phyloP scores from a whole-genome alignment of 495 filamentous ascomycete genomes.

The Penicillium cosmopolitanum region DNA sequence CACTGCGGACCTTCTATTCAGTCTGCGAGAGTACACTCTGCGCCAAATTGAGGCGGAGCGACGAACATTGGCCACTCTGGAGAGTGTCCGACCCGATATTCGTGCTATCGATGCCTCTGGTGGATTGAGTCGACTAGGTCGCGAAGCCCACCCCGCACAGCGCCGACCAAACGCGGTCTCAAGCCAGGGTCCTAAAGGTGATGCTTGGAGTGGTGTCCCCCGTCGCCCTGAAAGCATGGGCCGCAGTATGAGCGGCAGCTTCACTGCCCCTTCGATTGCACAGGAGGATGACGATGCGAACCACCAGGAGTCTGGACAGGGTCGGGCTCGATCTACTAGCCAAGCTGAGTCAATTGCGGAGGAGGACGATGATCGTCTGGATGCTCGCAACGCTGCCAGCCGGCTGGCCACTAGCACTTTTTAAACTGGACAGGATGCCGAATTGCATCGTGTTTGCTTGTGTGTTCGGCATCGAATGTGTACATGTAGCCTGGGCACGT shows the following conservation, averaged over 20 bases:
- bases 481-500: conserved; percentile 35
- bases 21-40: conserved; percentile 88
- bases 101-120: conserved; percentile 88
- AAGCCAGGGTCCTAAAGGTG: conserved; percentile 92
- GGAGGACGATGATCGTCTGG: conserved; percentile 92
- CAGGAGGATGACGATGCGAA: conserved; percentile 47
- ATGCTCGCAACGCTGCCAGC: conserved; percentile 93
- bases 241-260: conserved; percentile 75
- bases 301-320: conserved; percentile 42
- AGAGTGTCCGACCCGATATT: conserved; percentile 90
- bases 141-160: conserved; percentile 78
- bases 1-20: conserved; percentile 73
- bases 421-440: conserved; percentile 52
- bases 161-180: conserved; percentile 77
- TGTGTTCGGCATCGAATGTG: conserved; percentile 32
- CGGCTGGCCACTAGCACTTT: conserved; percentile 93
- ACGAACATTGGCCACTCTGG: conserved; percentile 86
- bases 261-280: conserved; percentile 45
- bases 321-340: conserved; percentile 64
- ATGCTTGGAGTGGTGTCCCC: conserved; percentile 95
- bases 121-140: conserved; percentile 83
- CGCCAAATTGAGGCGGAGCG: conserved; percentile 96
- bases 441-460: conserved; percentile 28
- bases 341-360: conserved; percentile 65
- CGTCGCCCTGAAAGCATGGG: conserved; percentile 75